phyloP scores from a whole-genome alignment of 2,329 filamentous ascomycete genomes.

The Teratosphaeria pseudoeucalypti region DNA sequence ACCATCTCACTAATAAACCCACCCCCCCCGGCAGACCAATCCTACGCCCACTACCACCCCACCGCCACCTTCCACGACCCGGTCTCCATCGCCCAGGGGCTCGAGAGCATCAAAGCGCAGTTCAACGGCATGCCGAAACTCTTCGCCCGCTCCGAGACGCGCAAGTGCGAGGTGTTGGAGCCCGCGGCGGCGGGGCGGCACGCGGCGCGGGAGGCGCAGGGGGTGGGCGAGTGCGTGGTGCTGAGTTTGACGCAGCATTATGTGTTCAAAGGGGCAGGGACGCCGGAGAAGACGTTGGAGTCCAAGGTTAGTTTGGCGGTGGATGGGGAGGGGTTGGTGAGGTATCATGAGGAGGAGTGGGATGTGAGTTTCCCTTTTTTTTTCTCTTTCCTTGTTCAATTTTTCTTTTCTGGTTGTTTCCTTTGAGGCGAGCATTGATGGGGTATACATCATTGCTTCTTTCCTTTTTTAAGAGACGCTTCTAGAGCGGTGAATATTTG shows the following conservation, averaged over 20 bases:
- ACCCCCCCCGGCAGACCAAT: background rate
- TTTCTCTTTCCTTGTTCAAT: background rate
- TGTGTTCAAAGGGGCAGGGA: conserved; percentile 19
- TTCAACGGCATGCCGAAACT: conserved; percentile 23
- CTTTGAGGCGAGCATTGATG: no score
- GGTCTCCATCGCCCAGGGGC: conserved; percentile 17
- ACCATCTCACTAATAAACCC: background rate
- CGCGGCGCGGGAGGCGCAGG: background rate
- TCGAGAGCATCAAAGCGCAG: conserved; percentile 17
- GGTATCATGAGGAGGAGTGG: conserved; percentile 21
- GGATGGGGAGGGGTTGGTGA: conserved; percentile 14
- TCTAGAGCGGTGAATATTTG: background rate
- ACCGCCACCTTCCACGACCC: conserved; percentile 20
- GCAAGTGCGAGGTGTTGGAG: conserved; percentile 11
- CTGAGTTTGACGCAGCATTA: conserved; percentile 20
- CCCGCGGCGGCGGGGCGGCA: conserved; percentile 5
- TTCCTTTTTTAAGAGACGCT: no score
- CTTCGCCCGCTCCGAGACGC: conserved; percentile 14
- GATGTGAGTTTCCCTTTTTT: conserved; percentile 3
- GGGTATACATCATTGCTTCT: no score
- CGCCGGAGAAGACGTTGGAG: conserved; percentile 18
- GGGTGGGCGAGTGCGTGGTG: conserved; percentile 5
- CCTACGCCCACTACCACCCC: conserved; percentile 16
- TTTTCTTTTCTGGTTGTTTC: background rate
- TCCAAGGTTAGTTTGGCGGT: conserved; percentile 17